Percentiles rank a stretch among this genome's conserved stretches.
Conservation (phyloP, 2,329 filamentous ascomycete genomes). For the Talaromyces sp. region DNA sequence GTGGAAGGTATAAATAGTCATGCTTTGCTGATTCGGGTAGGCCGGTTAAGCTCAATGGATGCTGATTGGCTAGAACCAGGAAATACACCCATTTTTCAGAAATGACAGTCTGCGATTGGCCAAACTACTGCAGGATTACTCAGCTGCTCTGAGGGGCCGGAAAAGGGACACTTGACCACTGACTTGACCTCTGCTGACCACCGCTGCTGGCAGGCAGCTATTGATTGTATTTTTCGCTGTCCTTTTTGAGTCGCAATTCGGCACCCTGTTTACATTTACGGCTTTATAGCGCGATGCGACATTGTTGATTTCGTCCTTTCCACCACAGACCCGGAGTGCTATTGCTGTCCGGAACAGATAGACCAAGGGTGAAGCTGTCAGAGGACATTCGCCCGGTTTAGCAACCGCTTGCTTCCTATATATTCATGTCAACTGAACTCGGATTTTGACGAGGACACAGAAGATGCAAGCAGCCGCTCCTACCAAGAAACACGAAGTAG, state of each 20-base stretch:
- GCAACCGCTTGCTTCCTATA: not conserved
- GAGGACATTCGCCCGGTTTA: not conserved
- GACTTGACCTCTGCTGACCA: not conserved
- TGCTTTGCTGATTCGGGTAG: not conserved
- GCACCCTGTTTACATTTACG: not conserved
- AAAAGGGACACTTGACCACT: not conserved
- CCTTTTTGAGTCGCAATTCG: not conserved
- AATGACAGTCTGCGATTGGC: not conserved
- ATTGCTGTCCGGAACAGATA: not conserved
- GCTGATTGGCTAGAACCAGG: not conserved
- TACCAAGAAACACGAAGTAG: constrained; percentile 6
- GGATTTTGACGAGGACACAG: not conserved
- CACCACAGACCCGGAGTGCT: not conserved
- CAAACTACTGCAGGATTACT: not conserved
- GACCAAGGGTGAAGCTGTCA: too few relatives aligned
- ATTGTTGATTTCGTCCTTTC: not conserved
- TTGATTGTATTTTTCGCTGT: not conserved
- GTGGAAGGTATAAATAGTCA: not conserved
- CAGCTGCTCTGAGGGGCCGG: not conserved
- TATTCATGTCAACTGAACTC: not conserved
- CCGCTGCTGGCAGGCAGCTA: not conserved
- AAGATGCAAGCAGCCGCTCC: not conserved
- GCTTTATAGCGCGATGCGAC: not conserved
- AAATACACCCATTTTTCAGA: not conserved
- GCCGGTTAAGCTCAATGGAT: not conserved